phyloP scores from a whole-genome alignment of 495 filamentous ascomycete genomes.

The Aspergillus baeticus region DNA sequence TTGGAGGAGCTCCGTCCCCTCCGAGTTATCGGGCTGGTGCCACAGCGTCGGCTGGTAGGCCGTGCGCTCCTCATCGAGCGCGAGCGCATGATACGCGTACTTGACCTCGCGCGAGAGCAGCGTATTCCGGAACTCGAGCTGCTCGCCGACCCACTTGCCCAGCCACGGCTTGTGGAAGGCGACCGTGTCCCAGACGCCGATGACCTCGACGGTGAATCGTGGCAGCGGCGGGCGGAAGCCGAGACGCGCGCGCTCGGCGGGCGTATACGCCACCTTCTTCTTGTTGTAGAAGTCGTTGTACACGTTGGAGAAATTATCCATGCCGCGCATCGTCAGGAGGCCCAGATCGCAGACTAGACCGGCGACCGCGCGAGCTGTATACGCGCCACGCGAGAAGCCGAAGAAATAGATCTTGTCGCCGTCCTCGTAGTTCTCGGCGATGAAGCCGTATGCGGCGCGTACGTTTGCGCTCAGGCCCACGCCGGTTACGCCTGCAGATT shows the following conservation, averaged over 20 bases:
- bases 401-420: slow-evolving; percentile 61
- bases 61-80: slow-evolving; percentile 54
- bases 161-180: slow-evolving; percentile 40
- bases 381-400: slow-evolving; percentile 61
- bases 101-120: slow-evolving; percentile 40
- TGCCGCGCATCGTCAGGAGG: slow-evolving; percentile 36
- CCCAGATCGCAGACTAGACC: slow-evolving; percentile 55
- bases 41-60: slow-evolving; percentile 56
- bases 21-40: slow-evolving; percentile 33
- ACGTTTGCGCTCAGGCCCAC: slow-evolving; percentile 45
- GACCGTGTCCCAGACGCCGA: slow-evolving; percentile 64
- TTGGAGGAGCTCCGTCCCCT: slow-evolving; percentile 38
- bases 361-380: slow-evolving; percentile 55
- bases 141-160: slow-evolving; percentile 19
- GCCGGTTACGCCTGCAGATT: slow-evolving; percentile 28
- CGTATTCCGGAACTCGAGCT: slow-evolving; percentile 31
- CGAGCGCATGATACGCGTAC: slow-evolving; percentile 60
- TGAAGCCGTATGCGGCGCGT: slow-evolving; percentile 49
- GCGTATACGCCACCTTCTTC: slow-evolving; percentile 23
- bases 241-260: slow-evolving; percentile 16
- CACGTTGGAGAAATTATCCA: slow-evolving; percentile 44
- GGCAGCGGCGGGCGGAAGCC: slow-evolving; percentile 20
- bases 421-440: slow-evolving; percentile 47
- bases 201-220: slow-evolving; percentile 42
- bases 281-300: slow-evolving; percentile 48